phyloP scores from a whole-genome alignment of 1,284 basidiomycete species.

The Dichomitus squalens region DNA sequence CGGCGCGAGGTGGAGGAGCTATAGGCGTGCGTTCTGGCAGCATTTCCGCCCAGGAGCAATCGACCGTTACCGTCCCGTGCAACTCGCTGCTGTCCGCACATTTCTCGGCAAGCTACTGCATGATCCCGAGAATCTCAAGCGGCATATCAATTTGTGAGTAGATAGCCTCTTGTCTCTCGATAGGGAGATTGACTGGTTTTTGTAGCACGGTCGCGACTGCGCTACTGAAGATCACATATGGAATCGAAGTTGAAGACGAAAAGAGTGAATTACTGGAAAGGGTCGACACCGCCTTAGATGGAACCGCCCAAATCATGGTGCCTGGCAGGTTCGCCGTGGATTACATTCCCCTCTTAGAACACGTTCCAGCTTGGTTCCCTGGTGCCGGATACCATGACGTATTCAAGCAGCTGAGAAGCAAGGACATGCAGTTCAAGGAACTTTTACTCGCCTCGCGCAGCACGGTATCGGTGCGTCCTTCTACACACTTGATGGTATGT shows the following conservation, averaged over 20 bases:
- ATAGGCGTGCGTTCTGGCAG: conserved; percentile 26
- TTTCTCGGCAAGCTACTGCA: conserved; percentile 6
- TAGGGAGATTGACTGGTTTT: no score
- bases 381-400: conserved; percentile 25
- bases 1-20: conserved; percentile 24
- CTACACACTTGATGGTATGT: no score
- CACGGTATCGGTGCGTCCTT: no score
- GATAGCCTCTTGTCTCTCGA: background rate
- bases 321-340: conserved; percentile 13
- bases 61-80: background rate
- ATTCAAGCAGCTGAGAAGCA: conserved; percentile 29
- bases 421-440: no score
- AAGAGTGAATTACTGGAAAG: background rate
- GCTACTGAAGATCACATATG: conserved; percentile 12
- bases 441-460: no score
- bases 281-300: background rate
- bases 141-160: conserved; percentile 18
- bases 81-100: background rate
- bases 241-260: conserved; percentile 7
- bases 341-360: conserved; percentile 20
- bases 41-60: conserved; percentile 7
- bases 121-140: background rate
- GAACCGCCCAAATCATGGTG: background rate
- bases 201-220: conserved; percentile 8
- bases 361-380: conserved; percentile 31